phyloP scores from a whole-genome alignment of 2,329 filamentous ascomycete species.

The Colletotrichum sansevieriae region DNA sequence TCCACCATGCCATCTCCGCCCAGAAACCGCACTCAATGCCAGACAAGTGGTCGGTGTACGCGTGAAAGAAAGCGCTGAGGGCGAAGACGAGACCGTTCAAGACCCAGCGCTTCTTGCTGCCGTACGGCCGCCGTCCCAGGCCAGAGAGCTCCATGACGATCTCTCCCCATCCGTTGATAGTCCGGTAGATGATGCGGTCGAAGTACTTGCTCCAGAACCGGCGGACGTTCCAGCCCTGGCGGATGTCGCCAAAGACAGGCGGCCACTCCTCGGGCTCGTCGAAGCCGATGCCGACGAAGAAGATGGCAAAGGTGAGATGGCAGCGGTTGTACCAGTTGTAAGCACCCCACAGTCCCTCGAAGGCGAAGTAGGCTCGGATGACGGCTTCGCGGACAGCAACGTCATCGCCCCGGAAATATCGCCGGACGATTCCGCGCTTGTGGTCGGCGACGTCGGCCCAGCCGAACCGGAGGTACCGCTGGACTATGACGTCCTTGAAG shows the following conservation, averaged over 20 bases:
- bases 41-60: constrained; percentile 1
- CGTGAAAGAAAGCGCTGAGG: constrained; percentile 37
- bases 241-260: constrained; percentile 41
- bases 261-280: constrained; percentile 44
- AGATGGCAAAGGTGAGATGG: constrained; percentile 19
- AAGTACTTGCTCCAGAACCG: constrained; percentile 43
- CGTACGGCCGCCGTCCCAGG: constrained; percentile 16
- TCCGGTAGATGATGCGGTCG: constrained; percentile 42
- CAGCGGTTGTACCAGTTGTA: constrained; percentile 33
- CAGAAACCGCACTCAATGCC: constrained; percentile 30
- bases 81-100: constrained; percentile 39
- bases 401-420: constrained; percentile 8
- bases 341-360: constrained; percentile 31
- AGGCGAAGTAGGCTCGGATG: constrained; percentile 26
- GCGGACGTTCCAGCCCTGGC: constrained; percentile 41
- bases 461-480: constrained; percentile 3
- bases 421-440: constrained; percentile 27
- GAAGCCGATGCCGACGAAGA: constrained; percentile 30
- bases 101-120: constrained; percentile 33
- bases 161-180: constrained; percentile 24
- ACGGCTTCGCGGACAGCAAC: constrained; percentile 6
- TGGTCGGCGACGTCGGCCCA: background rate
- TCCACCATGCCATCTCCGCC: constrained; percentile 35
- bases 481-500: background rate
- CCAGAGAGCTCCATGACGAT: constrained; percentile 16